Evolutionary conservation across 148 eudicot genomes (phyloP).

Genomic region (Simmondsia chinensis): DNA sequence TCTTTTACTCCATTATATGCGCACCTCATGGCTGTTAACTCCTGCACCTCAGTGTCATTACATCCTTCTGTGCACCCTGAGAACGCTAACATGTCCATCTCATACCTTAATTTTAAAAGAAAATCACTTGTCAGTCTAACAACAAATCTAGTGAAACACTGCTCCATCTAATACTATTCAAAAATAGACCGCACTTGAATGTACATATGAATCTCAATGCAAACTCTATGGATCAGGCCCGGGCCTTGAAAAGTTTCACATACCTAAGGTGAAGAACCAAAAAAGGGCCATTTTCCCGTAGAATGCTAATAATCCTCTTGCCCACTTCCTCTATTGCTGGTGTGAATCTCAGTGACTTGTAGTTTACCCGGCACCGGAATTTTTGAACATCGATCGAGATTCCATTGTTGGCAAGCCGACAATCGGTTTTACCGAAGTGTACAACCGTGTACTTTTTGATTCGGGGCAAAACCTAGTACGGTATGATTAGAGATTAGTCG

Average conservation of each 20-base stretch:
- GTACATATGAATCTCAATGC: too few relatives aligned
- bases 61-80: slow-evolving; percentile 41
- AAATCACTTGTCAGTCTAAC: too few relatives aligned
- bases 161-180: too few relatives aligned
- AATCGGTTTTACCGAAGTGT: slow-evolving; percentile 29
- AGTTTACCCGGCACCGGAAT: slow-evolving; percentile 28
- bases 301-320: slow-evolving; percentile 14
- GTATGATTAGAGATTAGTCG: too few relatives aligned
- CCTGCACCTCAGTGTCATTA: slow-evolving; percentile 16
- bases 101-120: slow-evolving; percentile 34
- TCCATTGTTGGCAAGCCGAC: slow-evolving; percentile 37
- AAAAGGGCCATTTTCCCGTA: slow-evolving; percentile 25
- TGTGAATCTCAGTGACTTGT: slow-evolving; percentile 16
- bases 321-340: slow-evolving; percentile 25
- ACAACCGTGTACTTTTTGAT: slow-evolving; percentile 19
- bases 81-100: slow-evolving; percentile 47
- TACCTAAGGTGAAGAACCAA: slow-evolving; percentile 29
- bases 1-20: too few relatives aligned
- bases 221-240: too few relatives aligned
- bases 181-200: too few relatives aligned
- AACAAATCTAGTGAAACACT: too few relatives aligned
- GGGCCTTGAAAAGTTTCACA: too few relatives aligned
- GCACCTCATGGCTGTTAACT: slow-evolving; percentile 36
- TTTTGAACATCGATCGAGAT: slow-evolving; percentile 28
- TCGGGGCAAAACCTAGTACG: slow-evolving; percentile 26